Conservation (phyloP, 1,139 yeast species). For the Blastobotrys raffinosifermentans region DNA sequence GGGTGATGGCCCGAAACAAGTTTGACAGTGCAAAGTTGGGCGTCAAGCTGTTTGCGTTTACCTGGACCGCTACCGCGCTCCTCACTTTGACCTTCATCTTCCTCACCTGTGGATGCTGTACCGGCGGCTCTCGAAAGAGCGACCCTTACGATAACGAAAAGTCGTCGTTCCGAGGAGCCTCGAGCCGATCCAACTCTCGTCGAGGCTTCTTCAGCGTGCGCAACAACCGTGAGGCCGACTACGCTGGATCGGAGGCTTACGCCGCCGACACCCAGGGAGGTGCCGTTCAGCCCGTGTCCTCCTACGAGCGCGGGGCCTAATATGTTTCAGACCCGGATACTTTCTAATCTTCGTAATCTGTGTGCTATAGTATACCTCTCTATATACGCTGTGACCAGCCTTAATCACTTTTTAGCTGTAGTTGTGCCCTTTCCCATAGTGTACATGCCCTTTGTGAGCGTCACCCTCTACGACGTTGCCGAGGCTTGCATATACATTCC, state of each 20-base stretch:
- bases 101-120: constrained; percentile 29
- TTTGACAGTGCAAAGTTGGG: constrained; percentile 53
- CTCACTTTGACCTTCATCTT: constrained; percentile 35
- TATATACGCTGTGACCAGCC: too few species aligned
- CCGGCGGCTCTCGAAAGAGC: constrained; percentile 2
- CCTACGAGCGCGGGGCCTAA: constrained; percentile 2
- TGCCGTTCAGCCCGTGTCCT: constrained; percentile 4
- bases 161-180: constrained; percentile 3
- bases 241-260: constrained; percentile 1
- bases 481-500: too few species aligned
- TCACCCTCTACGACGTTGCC: too few species aligned
- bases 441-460: too few species aligned
- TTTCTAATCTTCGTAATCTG: too few species aligned
- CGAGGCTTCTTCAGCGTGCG: constrained; percentile 15
- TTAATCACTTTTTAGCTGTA: too few species aligned
- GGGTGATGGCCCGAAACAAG: constrained; percentile 53
- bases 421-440: too few species aligned
- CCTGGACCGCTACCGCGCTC: constrained; percentile 57
- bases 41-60: constrained; percentile 51
- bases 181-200: constrained; percentile 1
- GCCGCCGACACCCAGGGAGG: constrained; percentile 1
- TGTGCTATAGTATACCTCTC: too few species aligned
- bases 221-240: not conserved
- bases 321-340: too few species aligned
- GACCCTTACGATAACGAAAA: not conserved